These are phyloP conservation scores for Gossypium thurberi DNA, from an alignment of 345 rosid species.

Conservation along the genomic window DNA sequence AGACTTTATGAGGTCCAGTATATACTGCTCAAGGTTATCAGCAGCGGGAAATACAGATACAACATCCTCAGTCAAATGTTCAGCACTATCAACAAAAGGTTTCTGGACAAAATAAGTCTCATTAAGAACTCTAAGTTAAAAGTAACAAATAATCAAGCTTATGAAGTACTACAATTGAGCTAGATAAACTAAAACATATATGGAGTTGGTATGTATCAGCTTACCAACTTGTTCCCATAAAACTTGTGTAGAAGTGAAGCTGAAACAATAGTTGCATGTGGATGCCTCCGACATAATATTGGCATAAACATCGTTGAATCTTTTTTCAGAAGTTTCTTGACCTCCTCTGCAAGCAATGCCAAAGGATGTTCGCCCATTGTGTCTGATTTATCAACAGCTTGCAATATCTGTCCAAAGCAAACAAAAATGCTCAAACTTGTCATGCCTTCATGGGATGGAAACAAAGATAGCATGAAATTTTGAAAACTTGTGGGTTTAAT, in stretches of 20 bases:
- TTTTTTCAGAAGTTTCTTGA: constrained; percentile 61
- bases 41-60: constrained; percentile 89
- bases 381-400: constrained; percentile 62
- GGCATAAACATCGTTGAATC: constrained; percentile 72
- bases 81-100: constrained; percentile 84
- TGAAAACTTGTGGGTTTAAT: background rate
- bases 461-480: background rate
- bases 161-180: constrained; percentile 2
- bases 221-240: constrained; percentile 85
- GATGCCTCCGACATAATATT: constrained; percentile 75
- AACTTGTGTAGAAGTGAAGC: constrained; percentile 87
- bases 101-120: constrained; percentile 50
- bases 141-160: constrained; percentile 2
- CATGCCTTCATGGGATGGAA: constrained; percentile 2
- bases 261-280: constrained; percentile 62
- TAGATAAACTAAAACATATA: background rate
- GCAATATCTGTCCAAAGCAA: constrained; percentile 45
- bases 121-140: constrained; percentile 15
- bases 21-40: constrained; percentile 81
- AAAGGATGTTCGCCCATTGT: constrained; percentile 58
- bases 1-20: constrained; percentile 55
- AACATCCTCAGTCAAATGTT: constrained; percentile 87
- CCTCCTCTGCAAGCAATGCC: constrained; percentile 87
- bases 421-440: background rate
- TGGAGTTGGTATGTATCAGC: constrained; percentile 20